Evolutionary conservation across 345 rosid genomes (phyloP).

Genomic region (Crucihimalaya himalaica): DNA sequence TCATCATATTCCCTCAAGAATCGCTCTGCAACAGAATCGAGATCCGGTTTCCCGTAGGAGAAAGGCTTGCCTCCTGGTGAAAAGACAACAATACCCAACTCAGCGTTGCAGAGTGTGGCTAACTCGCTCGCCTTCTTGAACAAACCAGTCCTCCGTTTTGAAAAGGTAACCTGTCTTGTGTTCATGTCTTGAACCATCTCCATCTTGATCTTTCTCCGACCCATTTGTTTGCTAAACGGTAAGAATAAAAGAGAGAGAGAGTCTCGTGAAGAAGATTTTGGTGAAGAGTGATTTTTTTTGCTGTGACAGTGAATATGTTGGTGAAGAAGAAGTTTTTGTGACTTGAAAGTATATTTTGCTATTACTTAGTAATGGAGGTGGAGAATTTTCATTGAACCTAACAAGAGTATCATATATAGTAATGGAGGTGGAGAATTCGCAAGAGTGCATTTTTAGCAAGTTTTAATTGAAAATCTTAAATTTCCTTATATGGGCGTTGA

Average conservation of each 20-base stretch:
- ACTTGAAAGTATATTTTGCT: no score
- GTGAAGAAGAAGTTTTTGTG: neutral
- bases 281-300: no score
- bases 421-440: conserved; percentile 16
- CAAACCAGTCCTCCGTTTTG: conserved; percentile 62
- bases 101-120: conserved; percentile 56
- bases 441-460: conserved; percentile 32
- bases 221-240: conserved; percentile 44
- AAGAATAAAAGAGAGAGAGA: neutral
- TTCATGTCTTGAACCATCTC: conserved; percentile 55
- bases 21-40: conserved; percentile 45
- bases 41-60: conserved; percentile 65
- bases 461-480: conserved; percentile 35
- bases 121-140: conserved; percentile 74
- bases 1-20: conserved; percentile 40
- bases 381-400: conserved; percentile 31
- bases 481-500: conserved; percentile 28
- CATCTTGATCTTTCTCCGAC: conserved; percentile 68
- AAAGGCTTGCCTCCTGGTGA: conserved; percentile 78
- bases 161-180: conserved; percentile 70
- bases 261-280: no score
- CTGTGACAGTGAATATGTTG: conserved; percentile 20
- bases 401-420: conserved; percentile 23
- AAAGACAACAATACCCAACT: conserved; percentile 60
- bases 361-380: conserved; percentile 11